Evolutionary conservation across 345 rosid species (phyloP).

Genomic region (Eucalyptus cloeziana): DNA sequence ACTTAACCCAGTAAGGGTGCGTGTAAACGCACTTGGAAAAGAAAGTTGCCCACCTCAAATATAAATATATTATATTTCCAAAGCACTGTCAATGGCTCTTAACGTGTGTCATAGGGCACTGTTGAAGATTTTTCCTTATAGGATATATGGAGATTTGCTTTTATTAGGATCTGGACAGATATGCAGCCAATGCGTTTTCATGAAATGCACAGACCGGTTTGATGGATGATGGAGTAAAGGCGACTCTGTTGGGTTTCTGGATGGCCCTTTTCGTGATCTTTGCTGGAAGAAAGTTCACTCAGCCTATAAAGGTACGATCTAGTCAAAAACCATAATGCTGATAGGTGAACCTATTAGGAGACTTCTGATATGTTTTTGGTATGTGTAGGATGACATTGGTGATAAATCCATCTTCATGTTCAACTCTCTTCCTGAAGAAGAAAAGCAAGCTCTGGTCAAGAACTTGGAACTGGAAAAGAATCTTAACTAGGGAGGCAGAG

Average conservation of each 20-base stretch:
- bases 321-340: neutral
- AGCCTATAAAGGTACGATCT: constrained; percentile 66
- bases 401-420: constrained; percentile 91
- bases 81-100: neutral
- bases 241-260: constrained; percentile 69
- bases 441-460: constrained; percentile 50
- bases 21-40: neutral
- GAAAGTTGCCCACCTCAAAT: neutral
- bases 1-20: neutral
- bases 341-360: neutral
- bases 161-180: neutral
- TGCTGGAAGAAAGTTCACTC: constrained; percentile 91
- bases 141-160: neutral
- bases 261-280: constrained; percentile 70
- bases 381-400: constrained; percentile 81
- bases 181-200: neutral
- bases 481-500: neutral
- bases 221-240: constrained; percentile 67
- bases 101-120: neutral
- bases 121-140: neutral
- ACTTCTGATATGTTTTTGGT: neutral
- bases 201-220: constrained; percentile 48
- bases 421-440: constrained; percentile 63
- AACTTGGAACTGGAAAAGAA: constrained; percentile 52
- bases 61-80: neutral